phyloP scores from a whole-genome alignment of 169 alveolate genomes.

The Plasmodium cynomolgi region DNA sequence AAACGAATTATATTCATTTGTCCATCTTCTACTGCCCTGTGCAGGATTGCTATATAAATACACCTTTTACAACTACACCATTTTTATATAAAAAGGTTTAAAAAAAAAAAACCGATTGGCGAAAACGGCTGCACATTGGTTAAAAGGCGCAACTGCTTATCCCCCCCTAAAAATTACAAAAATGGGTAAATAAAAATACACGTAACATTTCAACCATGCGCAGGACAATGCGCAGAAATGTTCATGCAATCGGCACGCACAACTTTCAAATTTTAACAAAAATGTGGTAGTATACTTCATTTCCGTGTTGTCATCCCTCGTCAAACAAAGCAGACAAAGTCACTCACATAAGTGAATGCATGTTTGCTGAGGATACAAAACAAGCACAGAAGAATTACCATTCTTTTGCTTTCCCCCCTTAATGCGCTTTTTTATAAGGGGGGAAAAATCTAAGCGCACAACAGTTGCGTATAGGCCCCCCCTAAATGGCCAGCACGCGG shows the following conservation, averaged over 20 bases:
- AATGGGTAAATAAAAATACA: not conserved
- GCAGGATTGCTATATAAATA: not conserved
- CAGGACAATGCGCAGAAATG: not conserved
- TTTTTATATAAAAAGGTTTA: not conserved
- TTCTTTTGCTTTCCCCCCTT: not conserved
- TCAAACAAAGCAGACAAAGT: not conserved
- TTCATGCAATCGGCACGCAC: not conserved
- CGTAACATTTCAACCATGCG: not conserved
- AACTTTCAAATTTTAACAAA: not conserved
- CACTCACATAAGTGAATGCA: not conserved
- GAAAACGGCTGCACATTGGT: not conserved
- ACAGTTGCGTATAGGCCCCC: not conserved
- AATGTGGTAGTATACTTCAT: not conserved
- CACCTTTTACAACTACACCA: not conserved
- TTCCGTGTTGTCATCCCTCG: not conserved
- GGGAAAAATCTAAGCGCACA: not conserved
- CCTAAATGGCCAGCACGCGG: not conserved
- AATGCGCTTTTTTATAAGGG: not conserved
- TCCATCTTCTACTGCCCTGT: not conserved
- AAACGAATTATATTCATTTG: not conserved
- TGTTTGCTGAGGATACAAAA: not conserved
- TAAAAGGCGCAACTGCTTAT: not conserved
- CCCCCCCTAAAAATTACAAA: not conserved
- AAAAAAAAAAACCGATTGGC: not conserved
- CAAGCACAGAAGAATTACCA: not conserved